Conservation (phyloP, 2,329 filamentous ascomycete genomes). For the Phialemonium atrogriseum region DNA sequence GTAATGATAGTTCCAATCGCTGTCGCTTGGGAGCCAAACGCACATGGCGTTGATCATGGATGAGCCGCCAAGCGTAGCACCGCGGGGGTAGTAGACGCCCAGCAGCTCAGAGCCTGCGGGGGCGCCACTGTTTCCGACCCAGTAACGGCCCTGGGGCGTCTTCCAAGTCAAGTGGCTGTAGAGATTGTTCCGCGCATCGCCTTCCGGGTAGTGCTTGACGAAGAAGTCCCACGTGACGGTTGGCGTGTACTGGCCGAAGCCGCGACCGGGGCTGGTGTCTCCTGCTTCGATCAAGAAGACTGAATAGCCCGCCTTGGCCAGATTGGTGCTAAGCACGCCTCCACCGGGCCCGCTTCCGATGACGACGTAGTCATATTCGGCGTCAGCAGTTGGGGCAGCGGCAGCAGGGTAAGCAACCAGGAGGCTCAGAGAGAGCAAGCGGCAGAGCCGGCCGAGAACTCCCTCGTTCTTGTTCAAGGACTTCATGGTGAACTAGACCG, state of each 20-base stretch:
- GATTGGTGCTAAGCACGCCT: constrained; percentile 38
- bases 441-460: too few species aligned
- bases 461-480: too few species aligned
- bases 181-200: constrained; percentile 30
- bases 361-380: constrained; percentile 43
- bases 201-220: constrained; percentile 43
- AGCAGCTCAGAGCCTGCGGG: constrained; percentile 19
- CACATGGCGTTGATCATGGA: constrained; percentile 22
- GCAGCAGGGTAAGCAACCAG: neutral
- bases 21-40: constrained; percentile 17
- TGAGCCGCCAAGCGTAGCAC: constrained; percentile 21
- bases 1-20: constrained; percentile 18
- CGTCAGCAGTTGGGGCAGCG: constrained; percentile 2
- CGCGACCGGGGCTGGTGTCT: constrained; percentile 37
- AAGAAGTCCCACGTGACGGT: constrained; percentile 47
- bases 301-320: constrained; percentile 43
- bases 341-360: constrained; percentile 45
- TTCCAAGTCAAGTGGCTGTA: constrained; percentile 34
- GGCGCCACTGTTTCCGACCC: constrained; percentile 19
- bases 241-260: constrained; percentile 36
- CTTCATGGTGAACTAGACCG: too few species aligned
- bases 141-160: constrained; percentile 18
- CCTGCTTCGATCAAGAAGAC: constrained; percentile 47
- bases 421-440: too few species aligned
- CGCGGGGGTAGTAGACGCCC: constrained; percentile 23